Base-by-base conservation (phyloP, 2,329 filamentous ascomycete species). In the Fusarium sp. region DNA sequence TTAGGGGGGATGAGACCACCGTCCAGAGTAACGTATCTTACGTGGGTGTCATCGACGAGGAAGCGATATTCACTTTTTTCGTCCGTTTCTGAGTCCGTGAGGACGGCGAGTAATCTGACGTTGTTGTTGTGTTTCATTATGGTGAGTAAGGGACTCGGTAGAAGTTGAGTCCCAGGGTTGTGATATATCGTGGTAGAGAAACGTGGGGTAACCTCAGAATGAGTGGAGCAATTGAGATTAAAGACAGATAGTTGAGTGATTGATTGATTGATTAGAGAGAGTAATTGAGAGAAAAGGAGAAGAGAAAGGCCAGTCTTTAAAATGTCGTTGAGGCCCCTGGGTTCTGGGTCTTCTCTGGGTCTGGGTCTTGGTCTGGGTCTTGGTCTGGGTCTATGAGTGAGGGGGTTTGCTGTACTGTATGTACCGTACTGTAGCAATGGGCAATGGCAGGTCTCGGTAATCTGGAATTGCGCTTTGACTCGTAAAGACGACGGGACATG, bases 21-120 rank as follows among this genome's bases (percentile, higher is more conserved):
- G 11, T 79, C 79, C 29, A 83, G 75, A 14, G 76, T 80, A 32
- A 83, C 70, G 63, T 83, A 83, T 72, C 82, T 83, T 73, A 83
- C 74, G 55, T 76, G 60, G 24, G 74, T 75, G 25, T 67, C 70
- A 61, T 80, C 74, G 32, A 82, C 75, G 3, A 83, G 75, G 52
- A 82, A 75, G 47, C 81, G 79, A 57, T 80, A 81, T 49, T 82
- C 76, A 72, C 79, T 78, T 45, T 73, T 73, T 41, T 67, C 67
- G 22, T 59, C 62, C 10, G 73, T 70, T n/a, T 76, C 70, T 7
- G 64, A 32, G 53, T 78, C 76, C n/a, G 70, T 69, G 22, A 75
- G 67, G 29, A 65, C 63, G 12, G 75, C 70, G 30, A 77, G 69
- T 24, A 78, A 69, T 45, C 65, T 63, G 47, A 76, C 71, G 54